Conservation (phyloP, 768 basidiomycete species). For the Pisolithus albus region DNA sequence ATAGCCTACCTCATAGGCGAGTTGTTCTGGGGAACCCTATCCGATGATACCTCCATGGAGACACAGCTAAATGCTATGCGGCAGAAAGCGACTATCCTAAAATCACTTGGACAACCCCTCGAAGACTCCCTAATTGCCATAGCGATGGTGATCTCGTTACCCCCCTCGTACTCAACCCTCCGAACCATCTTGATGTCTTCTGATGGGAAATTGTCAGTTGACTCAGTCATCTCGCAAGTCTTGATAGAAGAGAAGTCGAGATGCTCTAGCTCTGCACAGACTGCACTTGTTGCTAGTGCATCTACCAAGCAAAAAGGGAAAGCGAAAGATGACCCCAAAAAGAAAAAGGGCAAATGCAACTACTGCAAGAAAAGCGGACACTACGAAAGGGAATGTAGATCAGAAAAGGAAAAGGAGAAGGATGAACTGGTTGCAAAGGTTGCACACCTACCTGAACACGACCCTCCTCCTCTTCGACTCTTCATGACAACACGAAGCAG, state of each 20-base stretch:
- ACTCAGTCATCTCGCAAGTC: not conserved
- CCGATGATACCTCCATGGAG: slow-evolving; percentile 10
- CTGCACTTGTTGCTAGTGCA: not conserved
- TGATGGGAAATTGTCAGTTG: not conserved
- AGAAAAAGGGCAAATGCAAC: not conserved
- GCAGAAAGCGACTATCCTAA: slow-evolving; percentile 9
- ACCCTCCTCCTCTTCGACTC: not conserved
- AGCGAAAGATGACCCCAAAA: not conserved
- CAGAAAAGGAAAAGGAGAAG: not conserved
- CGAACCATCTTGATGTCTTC: slow-evolving; percentile 14
- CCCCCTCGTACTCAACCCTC: slow-evolving; percentile 14
- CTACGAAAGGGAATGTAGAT: not conserved
- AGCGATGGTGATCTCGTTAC: slow-evolving; percentile 16
- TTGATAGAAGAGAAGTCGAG: not conserved
- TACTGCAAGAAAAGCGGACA: not conserved
- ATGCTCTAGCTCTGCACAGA: not conserved
- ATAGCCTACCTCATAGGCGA: slow-evolving; percentile 18
- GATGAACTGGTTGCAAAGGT: not conserved
- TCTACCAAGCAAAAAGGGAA: not conserved
- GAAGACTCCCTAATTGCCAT: slow-evolving; percentile 16
- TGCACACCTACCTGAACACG: not conserved
- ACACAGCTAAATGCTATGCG: slow-evolving; percentile 17
- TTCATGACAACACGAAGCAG: not conserved
- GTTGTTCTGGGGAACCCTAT: slow-evolving; percentile 17
- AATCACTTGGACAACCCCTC: slow-evolving; percentile 9